A percentile compares a stretch with the other conserved stretches of the same genome.
Evolutionary conservation across 2,329 filamentous ascomycete species (phyloP).

Genomic region (Fusarium lyarnte): DNA sequence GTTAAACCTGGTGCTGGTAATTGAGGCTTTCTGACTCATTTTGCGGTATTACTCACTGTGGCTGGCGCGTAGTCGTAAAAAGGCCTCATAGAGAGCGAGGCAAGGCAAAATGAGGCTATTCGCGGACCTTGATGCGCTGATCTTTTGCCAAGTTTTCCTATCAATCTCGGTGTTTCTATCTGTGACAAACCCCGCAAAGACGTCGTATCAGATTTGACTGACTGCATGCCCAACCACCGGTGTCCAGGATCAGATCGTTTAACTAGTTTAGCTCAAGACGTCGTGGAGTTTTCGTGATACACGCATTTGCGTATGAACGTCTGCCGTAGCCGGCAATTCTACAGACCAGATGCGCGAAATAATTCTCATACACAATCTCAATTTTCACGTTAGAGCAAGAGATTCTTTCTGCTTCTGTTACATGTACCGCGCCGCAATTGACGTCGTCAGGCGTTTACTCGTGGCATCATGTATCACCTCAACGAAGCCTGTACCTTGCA

Average conservation of each 20-base stretch:
- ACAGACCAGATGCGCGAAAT: neutral
- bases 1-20: neutral
- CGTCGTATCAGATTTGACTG: constrained; percentile 16
- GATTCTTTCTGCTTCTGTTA: neutral
- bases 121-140: constrained; percentile 2
- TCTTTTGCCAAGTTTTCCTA: constrained; percentile 3
- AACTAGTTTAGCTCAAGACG: neutral
- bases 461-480: neutral
- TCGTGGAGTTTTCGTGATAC: neutral
- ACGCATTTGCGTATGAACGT: neutral
- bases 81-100: constrained; percentile 1
- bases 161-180: constrained; percentile 10
- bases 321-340: neutral
- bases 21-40: constrained; percentile 1
- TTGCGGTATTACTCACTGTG: constrained; percentile 2
- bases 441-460: neutral
- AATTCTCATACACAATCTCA: neutral
- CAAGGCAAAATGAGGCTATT: constrained; percentile 23
- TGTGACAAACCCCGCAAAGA: constrained; percentile 16
- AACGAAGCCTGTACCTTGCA: neutral
- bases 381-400: neutral
- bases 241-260: neutral
- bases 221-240: constrained; percentile 20
- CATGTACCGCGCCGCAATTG: neutral
- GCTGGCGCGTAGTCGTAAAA: neutral